Conservation (phyloP, 192 early-diverging fungal genomes). For the Kickxella alabastrina region DNA sequence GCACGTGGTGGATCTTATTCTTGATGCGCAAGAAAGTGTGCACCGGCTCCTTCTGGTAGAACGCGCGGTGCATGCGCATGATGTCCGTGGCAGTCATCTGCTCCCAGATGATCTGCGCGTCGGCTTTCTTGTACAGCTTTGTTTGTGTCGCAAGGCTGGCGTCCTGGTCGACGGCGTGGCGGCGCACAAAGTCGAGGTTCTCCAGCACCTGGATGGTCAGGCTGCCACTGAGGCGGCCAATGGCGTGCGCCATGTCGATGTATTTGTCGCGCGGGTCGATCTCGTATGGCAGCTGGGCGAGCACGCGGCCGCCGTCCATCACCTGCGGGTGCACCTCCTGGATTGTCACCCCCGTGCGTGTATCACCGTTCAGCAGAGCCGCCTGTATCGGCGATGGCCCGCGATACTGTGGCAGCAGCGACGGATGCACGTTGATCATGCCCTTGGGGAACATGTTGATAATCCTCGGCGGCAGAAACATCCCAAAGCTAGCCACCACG, state of each 20-base stretch:
- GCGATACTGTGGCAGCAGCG: slow-evolving; percentile 87
- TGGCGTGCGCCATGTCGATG: slow-evolving; percentile 7
- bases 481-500: slow-evolving; percentile 92
- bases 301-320: slow-evolving; percentile 85
- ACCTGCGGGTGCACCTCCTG: slow-evolving; percentile 72
- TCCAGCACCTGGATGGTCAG: slow-evolving; percentile 12
- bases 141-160: slow-evolving; percentile 60
- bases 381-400: slow-evolving; percentile 89
- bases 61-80: slow-evolving; percentile 65
- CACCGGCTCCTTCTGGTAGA: slow-evolving; percentile 30
- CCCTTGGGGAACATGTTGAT: slow-evolving; percentile 63
- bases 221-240: slow-evolving; percentile 15
- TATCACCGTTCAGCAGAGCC: slow-evolving; percentile 73
- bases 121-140: slow-evolving; percentile 60
- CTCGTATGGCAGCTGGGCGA: slow-evolving; percentile 55
- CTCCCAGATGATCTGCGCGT: slow-evolving; percentile 59
- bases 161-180: slow-evolving; percentile 62
- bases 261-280: neutral
- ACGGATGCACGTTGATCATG: slow-evolving; percentile 91
- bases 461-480: slow-evolving; percentile 74
- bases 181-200: slow-evolving; percentile 33
- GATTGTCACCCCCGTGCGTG: slow-evolving; percentile 75
- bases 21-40: slow-evolving; percentile 33
- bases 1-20: slow-evolving; percentile 24
- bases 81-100: slow-evolving; percentile 59